phyloP scores from a whole-genome alignment of 805 yeast species.

The Nakazawaea wickerhamii region DNA sequence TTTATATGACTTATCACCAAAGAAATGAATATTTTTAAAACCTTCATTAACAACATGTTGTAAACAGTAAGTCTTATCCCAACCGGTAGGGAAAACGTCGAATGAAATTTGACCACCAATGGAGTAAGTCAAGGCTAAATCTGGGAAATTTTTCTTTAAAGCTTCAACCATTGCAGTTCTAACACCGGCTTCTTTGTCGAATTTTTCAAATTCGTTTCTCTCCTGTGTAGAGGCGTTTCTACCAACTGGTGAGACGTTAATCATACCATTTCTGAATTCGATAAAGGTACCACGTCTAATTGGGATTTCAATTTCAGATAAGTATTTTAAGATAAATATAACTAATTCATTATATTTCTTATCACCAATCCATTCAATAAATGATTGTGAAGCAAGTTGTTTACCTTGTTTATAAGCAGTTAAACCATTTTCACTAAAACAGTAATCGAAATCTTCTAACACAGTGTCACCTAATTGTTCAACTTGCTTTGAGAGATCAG shows the following conservation, averaged over 20 bases:
- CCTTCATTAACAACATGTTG: conserved; percentile 85
- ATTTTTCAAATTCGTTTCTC: conserved; percentile 88
- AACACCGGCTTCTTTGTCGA: conserved; percentile 71
- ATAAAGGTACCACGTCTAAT: conserved; percentile 97
- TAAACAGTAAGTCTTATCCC: conserved; percentile 99
- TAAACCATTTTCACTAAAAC: conserved; percentile 96
- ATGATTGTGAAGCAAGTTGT: conserved; percentile 87
- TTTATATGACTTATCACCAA: conserved; percentile 94
- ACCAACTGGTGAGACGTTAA: conserved; percentile 96
- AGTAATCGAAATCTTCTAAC: conserved; percentile 81
- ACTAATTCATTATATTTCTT: conserved; percentile 87
- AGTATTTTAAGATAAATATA: conserved; percentile 78
- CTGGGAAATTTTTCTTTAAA: conserved; percentile 76
- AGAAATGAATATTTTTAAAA: conserved; percentile 88
- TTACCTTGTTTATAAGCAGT: conserved; percentile 93
- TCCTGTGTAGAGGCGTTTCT: conserved; percentile 95
- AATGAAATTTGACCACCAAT: conserved; percentile 99
- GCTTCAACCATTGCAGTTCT: conserved; percentile 85
- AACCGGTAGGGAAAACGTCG: conserved; percentile 99
- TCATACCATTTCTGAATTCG: conserved; percentile 99
- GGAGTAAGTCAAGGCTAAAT: conserved; percentile 85
- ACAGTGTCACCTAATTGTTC: conserved; percentile 90
- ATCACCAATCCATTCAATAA: conserved; percentile 93
- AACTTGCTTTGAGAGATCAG: conserved; percentile 87
- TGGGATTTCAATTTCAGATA: conserved; percentile 84